These are phyloP conservation scores for Quercus lobata DNA, from an alignment of 331 rosid genomes.

Conservation along the genomic window DNA sequence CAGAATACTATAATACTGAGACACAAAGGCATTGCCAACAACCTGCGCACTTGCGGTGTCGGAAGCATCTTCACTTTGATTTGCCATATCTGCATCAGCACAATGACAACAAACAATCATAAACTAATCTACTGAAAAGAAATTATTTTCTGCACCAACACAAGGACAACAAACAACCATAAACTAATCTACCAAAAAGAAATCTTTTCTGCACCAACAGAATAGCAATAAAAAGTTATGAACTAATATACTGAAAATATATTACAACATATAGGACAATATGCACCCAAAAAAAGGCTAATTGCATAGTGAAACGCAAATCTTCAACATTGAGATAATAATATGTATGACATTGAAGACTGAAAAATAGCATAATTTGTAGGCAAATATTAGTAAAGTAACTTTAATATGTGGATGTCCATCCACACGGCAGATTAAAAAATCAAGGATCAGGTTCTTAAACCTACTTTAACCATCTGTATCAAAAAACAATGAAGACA, in stretches of 20 bases:
- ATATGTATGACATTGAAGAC: background rate
- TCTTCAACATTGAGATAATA: background rate
- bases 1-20: conserved; percentile 51
- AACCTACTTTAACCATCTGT: background rate
- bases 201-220: background rate
- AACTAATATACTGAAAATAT: background rate
- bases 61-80: conserved; percentile 23
- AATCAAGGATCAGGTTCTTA: background rate
- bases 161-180: background rate
- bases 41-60: conserved; percentile 26
- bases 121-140: background rate
- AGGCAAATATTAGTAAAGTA: background rate
- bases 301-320: background rate
- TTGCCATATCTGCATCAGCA: conserved; percentile 51
- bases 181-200: background rate
- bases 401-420: no score
- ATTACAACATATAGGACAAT: background rate
- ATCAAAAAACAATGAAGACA: background rate
- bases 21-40: conserved; percentile 56
- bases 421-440: background rate
- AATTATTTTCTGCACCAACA: background rate
- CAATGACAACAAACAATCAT: background rate
- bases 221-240: background rate
- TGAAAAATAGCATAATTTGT: background rate
- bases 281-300: background rate